Evolutionary conservation across 805 yeast genomes (phyloP).

Genomic region (Ogataea zsoltii): DNA sequence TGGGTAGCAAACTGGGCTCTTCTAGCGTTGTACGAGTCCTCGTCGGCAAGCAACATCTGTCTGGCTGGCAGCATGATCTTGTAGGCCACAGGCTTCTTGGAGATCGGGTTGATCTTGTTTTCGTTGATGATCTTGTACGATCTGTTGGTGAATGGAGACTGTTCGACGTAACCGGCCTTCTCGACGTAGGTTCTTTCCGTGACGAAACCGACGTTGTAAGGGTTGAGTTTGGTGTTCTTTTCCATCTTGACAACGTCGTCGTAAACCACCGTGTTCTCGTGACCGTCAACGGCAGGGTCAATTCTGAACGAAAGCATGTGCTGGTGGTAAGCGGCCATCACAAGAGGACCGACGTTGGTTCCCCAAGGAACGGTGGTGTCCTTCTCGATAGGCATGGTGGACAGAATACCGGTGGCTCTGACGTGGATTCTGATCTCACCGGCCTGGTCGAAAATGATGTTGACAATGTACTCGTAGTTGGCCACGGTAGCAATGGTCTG

Average conservation of each 20-base stretch:
- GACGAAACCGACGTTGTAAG: conserved; percentile 68
- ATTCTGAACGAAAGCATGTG: conserved; percentile 77
- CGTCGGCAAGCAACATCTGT: conserved; percentile 71
- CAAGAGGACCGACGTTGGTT: conserved; percentile 76
- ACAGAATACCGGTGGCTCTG: conserved; percentile 83
- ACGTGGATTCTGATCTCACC: conserved; percentile 78
- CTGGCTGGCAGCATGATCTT: conserved; percentile 72
- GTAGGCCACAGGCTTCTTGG: conserved; percentile 75
- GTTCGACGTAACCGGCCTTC: conserved; percentile 70
- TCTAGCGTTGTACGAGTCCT: conserved; percentile 61
- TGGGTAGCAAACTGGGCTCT: conserved; percentile 77
- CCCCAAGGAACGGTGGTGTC: conserved; percentile 69
- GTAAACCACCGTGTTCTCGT: conserved; percentile 68
- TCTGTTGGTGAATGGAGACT: conserved; percentile 74
- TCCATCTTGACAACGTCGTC: conserved; percentile 70
- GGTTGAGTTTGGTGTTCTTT: conserved; percentile 53
- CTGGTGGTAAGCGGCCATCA: conserved; percentile 83
- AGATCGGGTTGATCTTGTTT: conserved; percentile 64
- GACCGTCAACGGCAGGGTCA: conserved; percentile 82
- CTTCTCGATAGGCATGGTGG: conserved; percentile 80
- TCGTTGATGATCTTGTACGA: conserved; percentile 75
- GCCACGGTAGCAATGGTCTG: conserved; percentile 85
- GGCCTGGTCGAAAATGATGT: conserved; percentile 71
- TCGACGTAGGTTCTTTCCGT: conserved; percentile 65
- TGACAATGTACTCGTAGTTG: conserved; percentile 77